phyloP scores from a whole-genome alignment of 805 yeast genomes.

The Yarrowia yakushimensis region DNA sequence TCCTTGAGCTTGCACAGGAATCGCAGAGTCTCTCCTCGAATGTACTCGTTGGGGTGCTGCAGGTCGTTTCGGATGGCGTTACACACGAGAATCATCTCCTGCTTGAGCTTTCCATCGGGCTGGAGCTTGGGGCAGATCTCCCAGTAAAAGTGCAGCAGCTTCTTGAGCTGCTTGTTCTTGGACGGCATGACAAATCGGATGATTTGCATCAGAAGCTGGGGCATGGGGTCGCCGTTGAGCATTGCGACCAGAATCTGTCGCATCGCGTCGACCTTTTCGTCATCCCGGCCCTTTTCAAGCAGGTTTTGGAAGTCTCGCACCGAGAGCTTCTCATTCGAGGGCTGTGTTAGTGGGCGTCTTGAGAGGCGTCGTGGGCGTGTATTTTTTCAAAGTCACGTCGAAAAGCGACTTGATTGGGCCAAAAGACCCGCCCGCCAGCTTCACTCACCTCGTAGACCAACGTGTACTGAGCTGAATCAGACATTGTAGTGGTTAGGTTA shows the following conservation, averaged over 20 bases:
- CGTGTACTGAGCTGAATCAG: conserved; percentile 42
- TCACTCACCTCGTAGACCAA: conserved; percentile 33
- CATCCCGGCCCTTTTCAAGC: conserved; percentile 87
- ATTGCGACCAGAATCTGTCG: conserved; percentile 77
- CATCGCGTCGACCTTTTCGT: conserved; percentile 85
- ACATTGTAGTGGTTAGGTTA: conserved; percentile 36
- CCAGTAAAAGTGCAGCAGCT: conserved; percentile 92
- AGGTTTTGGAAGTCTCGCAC: conserved; percentile 69
- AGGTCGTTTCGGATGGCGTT: conserved; percentile 96
- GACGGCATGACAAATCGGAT: conserved; percentile 98
- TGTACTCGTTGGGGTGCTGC: conserved; percentile 96
- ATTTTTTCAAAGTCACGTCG: neutral
- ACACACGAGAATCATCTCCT: conserved; percentile 97
- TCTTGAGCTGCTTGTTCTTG: conserved; percentile 83
- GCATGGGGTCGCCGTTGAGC: conserved; percentile 89
- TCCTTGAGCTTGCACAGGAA: conserved; percentile 87
- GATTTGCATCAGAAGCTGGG: conserved; percentile 91
- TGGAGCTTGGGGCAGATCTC: conserved; percentile 94
- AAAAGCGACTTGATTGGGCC: neutral
- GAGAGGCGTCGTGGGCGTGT: neutral
- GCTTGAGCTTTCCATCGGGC: conserved; percentile 84
- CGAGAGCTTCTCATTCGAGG: conserved; percentile 43
- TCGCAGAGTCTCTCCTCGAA: conserved; percentile 92
- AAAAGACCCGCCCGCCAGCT: neutral
- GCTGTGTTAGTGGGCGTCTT: conserved; percentile 25